These are phyloP conservation scores for Malassezia equina DNA, from an alignment of 1,284 basidiomycete genomes.

Conservation along the genomic window DNA sequence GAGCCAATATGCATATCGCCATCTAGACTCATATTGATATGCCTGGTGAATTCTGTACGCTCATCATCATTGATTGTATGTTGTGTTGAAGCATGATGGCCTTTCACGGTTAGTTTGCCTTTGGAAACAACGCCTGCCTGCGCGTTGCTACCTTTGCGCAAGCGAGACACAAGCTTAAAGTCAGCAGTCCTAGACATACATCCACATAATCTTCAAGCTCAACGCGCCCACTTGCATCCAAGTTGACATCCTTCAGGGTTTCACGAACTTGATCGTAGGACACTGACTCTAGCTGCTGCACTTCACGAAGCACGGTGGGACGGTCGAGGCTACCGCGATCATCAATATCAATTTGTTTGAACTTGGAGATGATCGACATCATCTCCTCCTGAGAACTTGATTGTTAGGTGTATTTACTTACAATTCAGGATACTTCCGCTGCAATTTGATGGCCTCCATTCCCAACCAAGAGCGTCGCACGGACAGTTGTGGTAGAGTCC, in stretches of 20 bases:
- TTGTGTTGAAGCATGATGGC: conserved; percentile 86
- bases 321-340: conserved; percentile 41
- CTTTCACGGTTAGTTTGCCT: conserved; percentile 87
- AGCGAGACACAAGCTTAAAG: conserved; percentile 63
- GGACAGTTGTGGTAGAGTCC: neutral
- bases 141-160: conserved; percentile 52
- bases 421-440: conserved; percentile 92
- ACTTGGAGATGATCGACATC: conserved; percentile 42
- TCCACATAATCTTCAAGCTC: conserved; percentile 98
- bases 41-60: conserved; percentile 85
- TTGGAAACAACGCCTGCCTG: conserved; percentile 51
- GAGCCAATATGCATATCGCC: conserved; percentile 74
- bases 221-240: conserved; percentile 88
- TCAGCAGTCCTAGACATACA: conserved; percentile 52
- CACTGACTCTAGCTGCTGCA: conserved; percentile 34
- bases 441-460: conserved; percentile 74
- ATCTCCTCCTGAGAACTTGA: conserved; percentile 47
- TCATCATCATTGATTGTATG: conserved; percentile 99
- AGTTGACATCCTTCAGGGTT: conserved; percentile 84
- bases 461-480: conserved; percentile 6
- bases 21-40: conserved; percentile 86
- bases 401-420: conserved; percentile 51
- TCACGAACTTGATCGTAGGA: conserved; percentile 50
- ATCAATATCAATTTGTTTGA: conserved; percentile 42
- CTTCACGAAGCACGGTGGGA: conserved; percentile 41